phyloP scores from a whole-genome alignment of 176 grass and related monocot species.

The Eragrostis nindensis region DNA sequence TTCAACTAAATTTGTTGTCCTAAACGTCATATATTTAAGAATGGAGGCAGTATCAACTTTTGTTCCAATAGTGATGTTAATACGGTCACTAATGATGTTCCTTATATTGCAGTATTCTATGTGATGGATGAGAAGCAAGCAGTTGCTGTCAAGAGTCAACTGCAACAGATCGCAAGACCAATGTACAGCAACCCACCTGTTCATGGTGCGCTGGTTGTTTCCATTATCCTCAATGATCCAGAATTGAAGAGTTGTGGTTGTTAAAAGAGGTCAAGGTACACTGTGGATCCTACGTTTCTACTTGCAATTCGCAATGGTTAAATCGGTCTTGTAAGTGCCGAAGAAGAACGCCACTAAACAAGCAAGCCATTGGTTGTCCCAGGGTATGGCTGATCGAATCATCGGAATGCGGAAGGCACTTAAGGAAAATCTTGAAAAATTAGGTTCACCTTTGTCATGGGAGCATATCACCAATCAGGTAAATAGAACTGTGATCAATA shows the following conservation, averaged over 20 bases:
- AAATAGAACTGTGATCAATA: slow-evolving; percentile 24
- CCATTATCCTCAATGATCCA: slow-evolving; percentile 84
- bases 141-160: slow-evolving; percentile 91
- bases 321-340: neutral
- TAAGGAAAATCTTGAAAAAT: slow-evolving; percentile 73
- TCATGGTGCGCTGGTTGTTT: slow-evolving; percentile 90
- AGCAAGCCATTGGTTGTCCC: slow-evolving; percentile 6
- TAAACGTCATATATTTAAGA: no score
- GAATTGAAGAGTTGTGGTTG: slow-evolving; percentile 91
- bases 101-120: slow-evolving; percentile 71
- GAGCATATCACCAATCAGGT: slow-evolving; percentile 98
- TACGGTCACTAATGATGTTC: slow-evolving; percentile 12
- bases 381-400: slow-evolving; percentile 96
- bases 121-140: slow-evolving; percentile 93
- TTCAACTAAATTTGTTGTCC: no score
- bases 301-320: slow-evolving; percentile 4
- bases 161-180: slow-evolving; percentile 92
- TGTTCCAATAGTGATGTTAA: slow-evolving; percentile 14
- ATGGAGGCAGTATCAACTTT: neutral
- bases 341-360: slow-evolving; percentile 17
- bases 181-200: slow-evolving; percentile 99
- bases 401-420: slow-evolving; percentile 94
- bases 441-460: slow-evolving; percentile 88
- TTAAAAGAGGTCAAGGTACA: slow-evolving; percentile 96
- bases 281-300: slow-evolving; percentile 2